Percentiles rank a stretch among this genome's conserved stretches.
Evolutionary conservation across 192 early-diverging fungal genomes (phyloP).

Genomic region (Linderina pennispora): DNA sequence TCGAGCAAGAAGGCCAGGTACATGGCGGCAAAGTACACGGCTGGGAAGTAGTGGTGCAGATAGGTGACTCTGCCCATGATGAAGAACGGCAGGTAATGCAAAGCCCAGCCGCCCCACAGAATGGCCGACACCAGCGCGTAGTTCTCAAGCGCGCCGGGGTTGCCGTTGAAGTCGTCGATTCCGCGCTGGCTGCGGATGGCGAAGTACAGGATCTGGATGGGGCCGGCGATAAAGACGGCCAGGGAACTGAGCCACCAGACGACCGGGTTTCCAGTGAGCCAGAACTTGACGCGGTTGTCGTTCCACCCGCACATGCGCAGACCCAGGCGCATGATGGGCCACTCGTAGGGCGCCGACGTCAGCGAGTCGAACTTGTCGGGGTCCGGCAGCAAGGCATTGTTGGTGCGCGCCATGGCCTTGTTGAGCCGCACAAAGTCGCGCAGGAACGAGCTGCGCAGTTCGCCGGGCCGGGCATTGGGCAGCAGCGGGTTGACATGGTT

Average conservation of each 20-base stretch:
- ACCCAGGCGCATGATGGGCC: slow-evolving; percentile 83
- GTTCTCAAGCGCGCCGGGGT: slow-evolving; percentile 55
- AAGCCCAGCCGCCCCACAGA: slow-evolving; percentile 79
- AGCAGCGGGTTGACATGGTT: slow-evolving; percentile 72
- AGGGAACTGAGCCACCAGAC: slow-evolving; percentile 80
- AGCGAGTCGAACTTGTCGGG: slow-evolving; percentile 84
- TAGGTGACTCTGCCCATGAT: slow-evolving; percentile 97
- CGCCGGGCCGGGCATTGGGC: slow-evolving; percentile 55
- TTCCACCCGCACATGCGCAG: slow-evolving; percentile 94
- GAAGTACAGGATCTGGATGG: slow-evolving; percentile 44
- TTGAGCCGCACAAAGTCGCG: slow-evolving; percentile 86
- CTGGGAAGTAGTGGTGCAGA: slow-evolving; percentile 96
- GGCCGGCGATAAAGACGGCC: slow-evolving; percentile 35
- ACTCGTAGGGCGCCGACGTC: slow-evolving; percentile 74
- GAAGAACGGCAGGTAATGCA: slow-evolving; percentile 93
- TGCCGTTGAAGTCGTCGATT: slow-evolving; percentile 7
- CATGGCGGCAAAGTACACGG: slow-evolving; percentile 89
- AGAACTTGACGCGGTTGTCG: slow-evolving; percentile 80
- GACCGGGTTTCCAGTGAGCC: slow-evolving; percentile 87
- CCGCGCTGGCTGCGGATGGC: slow-evolving; percentile 58
- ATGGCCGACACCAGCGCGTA: slow-evolving; percentile 69
- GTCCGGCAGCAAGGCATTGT: slow-evolving; percentile 92
- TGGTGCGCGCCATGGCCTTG: slow-evolving; percentile 92
- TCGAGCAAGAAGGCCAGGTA: slow-evolving; percentile 71
- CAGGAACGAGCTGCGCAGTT: slow-evolving; percentile 71